phyloP scores from a whole-genome alignment of 345 rosid genomes.

The Hibiscus trionum region DNA sequence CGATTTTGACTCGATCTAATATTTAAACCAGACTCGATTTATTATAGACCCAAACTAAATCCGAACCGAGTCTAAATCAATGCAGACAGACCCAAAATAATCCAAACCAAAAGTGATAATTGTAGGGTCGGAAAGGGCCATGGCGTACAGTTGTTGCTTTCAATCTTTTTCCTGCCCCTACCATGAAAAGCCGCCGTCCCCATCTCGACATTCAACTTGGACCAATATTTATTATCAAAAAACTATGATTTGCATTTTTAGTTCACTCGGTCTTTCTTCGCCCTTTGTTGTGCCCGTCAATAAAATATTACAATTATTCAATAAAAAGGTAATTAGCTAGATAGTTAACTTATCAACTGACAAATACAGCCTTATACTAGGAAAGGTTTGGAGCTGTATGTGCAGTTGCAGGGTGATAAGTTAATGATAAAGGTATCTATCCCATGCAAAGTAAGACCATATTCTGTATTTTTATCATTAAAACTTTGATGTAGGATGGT shows the following conservation, averaged over 20 bases:
- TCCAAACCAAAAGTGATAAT: constrained; percentile 1
- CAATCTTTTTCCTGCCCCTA: constrained; percentile 20
- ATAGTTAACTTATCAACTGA: background rate
- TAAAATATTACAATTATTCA: background rate
- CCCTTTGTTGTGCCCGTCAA: background rate
- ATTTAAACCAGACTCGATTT: too few species aligned
- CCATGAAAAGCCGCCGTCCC: constrained; percentile 4
- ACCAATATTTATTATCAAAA: constrained; percentile 8
- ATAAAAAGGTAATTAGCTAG: background rate
- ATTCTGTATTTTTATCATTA: too few species aligned
- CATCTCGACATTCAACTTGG: constrained; percentile 5
- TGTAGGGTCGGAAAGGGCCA: constrained; percentile 15
- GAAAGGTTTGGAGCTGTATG: too few species aligned
- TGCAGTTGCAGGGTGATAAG: too few species aligned
- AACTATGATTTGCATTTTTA: constrained; percentile 16
- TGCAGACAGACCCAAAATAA: too few species aligned
- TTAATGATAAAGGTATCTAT: too few species aligned
- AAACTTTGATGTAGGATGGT: background rate
- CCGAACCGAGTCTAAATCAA: too few species aligned
- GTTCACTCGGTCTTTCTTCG: background rate
- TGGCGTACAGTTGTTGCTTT: constrained; percentile 19
- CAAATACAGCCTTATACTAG: too few species aligned
- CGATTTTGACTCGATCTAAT: too few species aligned
- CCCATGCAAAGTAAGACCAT: too few species aligned
- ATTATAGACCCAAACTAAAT: too few species aligned